Evolutionary conservation across 495 filamentous ascomycete genomes (phyloP), one percentile per base, ranked within the genome.

Genomic region (Hypoxylon crocopeplum): DNA sequence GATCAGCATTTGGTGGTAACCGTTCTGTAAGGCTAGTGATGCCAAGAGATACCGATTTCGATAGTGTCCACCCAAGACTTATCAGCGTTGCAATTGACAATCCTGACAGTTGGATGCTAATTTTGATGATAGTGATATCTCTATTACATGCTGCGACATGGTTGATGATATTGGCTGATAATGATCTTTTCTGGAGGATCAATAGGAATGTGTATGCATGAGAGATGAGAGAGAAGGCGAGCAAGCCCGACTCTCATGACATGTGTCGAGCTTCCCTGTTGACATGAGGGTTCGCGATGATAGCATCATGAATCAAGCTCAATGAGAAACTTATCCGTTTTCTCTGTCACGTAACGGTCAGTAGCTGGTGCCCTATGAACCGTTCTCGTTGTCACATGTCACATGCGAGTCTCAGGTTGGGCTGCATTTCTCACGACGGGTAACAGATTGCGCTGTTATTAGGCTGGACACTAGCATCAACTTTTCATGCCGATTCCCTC

Each of bases 31-130:
- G 42, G 40, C 48, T 60, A 48, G 44, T 42, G 13, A 17, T 49
- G 57, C 57, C 57, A 60, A 60, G 57, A 53, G 48, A 54, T 54
- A 49, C 37, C 48, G 24, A 36, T 29, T 32, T 60, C 37, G 41
- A 60, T 54, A 48, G 56, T 37, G 32, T 24, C 13, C 21, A 20
- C 15, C 32, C 27, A 20, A 48, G 39, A 10, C 22, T 59, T 41
- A 37, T 53, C 48, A 21, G 22, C n/a, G 41, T 53, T 16, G 27
- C 24, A 41, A 6, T 47, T 41, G 37, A 41, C 27, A 32, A 44
- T 25, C 36, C 19, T 34, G n/a, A 6, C 8, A 34, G 3, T n/a
- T 10, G n/a, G n/a, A 11, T 3, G 3, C 4, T 3, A 2, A 6
- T 5, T 34, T 12, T 34, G 32, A 12, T 12, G 12, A 13, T 10